Evolutionary conservation across 1,284 basidiomycete species (phyloP).

Genomic region (Moesziomyces antarcticus): DNA sequence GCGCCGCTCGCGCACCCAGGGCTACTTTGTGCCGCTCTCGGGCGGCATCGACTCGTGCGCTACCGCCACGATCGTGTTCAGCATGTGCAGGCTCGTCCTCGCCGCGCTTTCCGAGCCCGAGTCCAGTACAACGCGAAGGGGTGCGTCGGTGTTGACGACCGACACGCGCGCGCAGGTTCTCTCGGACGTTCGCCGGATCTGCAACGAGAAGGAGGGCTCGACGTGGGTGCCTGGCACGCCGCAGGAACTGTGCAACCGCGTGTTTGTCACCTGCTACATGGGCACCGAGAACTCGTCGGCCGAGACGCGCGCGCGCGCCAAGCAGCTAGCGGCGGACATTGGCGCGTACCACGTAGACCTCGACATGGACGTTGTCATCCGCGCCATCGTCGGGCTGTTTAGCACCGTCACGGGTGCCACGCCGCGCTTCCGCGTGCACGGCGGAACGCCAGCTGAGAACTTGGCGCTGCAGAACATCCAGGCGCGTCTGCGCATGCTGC

Average conservation of each 20-base stretch:
- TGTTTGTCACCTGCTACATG: conserved; percentile 99
- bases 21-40: conserved; percentile 94
- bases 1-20: conserved; percentile 88
- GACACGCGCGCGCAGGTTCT: conserved; percentile 84
- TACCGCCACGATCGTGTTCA: conserved; percentile 92
- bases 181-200: conserved; percentile 86
- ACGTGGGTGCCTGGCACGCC: conserved; percentile 85
- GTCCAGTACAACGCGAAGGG: no score
- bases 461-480: conserved; percentile 98
- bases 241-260: conserved; percentile 82
- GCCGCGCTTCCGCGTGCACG: conserved; percentile 88
- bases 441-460: conserved; percentile 88
- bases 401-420: conserved; percentile 81
- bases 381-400: conserved; percentile 85
- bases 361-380: conserved; percentile 94
- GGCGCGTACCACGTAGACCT: conserved; percentile 87
- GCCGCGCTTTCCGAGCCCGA: conserved; percentile 71
- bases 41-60: conserved; percentile 99
- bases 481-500: conserved; percentile 91
- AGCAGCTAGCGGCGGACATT: conserved; percentile 84
- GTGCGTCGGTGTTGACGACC: conserved; percentile 21
- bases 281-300: conserved; percentile 92
- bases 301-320: conserved; percentile 88
- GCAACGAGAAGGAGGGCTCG: conserved; percentile 82
- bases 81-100: conserved; percentile 91